Evolutionary conservation across 2,329 filamentous ascomycete genomes (phyloP), one percentile per base, ranked within the genome.

Genomic region (Verticillium zaregamsianum): DNA sequence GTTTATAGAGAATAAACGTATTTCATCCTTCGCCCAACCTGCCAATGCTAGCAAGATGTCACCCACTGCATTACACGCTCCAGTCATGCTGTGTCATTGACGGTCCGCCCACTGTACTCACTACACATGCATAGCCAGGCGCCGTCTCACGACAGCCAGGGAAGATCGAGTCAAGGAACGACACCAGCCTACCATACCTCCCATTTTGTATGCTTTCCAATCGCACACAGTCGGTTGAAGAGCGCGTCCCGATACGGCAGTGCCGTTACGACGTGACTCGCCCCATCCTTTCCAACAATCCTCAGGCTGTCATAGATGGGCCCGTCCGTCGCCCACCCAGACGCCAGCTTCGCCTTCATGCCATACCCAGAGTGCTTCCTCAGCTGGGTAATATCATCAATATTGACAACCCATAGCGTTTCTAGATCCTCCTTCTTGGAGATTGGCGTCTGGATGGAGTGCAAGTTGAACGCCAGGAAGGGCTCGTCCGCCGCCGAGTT

Each of bases 291-390:
- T 3, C 25, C 56, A 11, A 58, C 35, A n/a, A 58, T 58, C 33
- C 37, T 25, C 20, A 61, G 15, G 15, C 56, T 37, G 17, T 61
- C 60, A n/a, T 58, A 54, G 14, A 61, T 58, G 3, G 49, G 55
- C 1, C 55, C 45, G 25, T 61, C 57, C 35, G 45, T 49, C 17
- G 60, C 60, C 60, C 60, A 61, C 5, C 60, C 60, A 3, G 60
- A 14, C 23, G 33, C 40, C n/a, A 61, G 55, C 57, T 61, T 61
- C 5, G 33, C 32, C 15, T 61, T 61, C 56, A 57, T 61, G 2
- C 60, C 60, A 14, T 61, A 61, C 2, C 60, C 60, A 2, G 60
- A 61, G 20, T 55, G 55, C 35, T 61, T 61, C 23, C 55, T 56
- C 11, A 61, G 45, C 25, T 61, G 39, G 14, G 23, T 31, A 2